Evolutionary conservation across 2,329 filamentous ascomycete genomes (phyloP).

Genomic region (Ophiostoma ulmi): DNA sequence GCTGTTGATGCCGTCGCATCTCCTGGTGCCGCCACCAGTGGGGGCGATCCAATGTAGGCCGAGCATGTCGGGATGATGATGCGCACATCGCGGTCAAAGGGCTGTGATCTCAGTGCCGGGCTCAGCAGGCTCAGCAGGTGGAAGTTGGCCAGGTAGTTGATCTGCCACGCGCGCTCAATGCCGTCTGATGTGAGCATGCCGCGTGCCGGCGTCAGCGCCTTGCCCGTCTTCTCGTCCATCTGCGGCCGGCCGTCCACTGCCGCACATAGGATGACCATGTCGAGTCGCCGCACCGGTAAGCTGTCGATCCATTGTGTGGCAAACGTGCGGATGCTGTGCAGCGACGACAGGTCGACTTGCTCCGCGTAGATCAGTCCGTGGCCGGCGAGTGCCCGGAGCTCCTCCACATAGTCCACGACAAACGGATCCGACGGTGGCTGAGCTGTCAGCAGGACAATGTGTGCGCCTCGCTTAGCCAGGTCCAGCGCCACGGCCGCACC

Average conservation of each 20-base stretch:
- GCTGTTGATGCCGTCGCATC: not conserved
- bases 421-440: constrained; percentile 78
- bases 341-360: constrained; percentile 79
- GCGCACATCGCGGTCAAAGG: constrained; percentile 86
- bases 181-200: constrained; percentile 64
- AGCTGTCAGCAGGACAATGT: constrained; percentile 84
- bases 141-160: constrained; percentile 95
- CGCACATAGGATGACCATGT: constrained; percentile 86
- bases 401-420: constrained; percentile 86
- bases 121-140: constrained; percentile 88
- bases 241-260: constrained; percentile 37
- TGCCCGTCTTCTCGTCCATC: constrained; percentile 43
- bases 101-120: constrained; percentile 84
- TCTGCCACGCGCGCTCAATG: constrained; percentile 83
- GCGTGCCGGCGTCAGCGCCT: constrained; percentile 31
- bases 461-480: constrained; percentile 76
- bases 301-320: constrained; percentile 99
- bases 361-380: constrained; percentile 94
- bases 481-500: constrained; percentile 70
- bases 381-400: constrained; percentile 67
- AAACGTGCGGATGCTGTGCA: constrained; percentile 88
- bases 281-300: constrained; percentile 76
- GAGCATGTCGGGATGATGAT: constrained; percentile 83
- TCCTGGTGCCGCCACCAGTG: constrained; percentile 49
- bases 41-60: constrained; percentile 73